Evolutionary conservation across 176 grass and related monocot genomes (phyloP), one percentile per base, ranked within the genome.

Genomic region (Ananas comosus): DNA sequence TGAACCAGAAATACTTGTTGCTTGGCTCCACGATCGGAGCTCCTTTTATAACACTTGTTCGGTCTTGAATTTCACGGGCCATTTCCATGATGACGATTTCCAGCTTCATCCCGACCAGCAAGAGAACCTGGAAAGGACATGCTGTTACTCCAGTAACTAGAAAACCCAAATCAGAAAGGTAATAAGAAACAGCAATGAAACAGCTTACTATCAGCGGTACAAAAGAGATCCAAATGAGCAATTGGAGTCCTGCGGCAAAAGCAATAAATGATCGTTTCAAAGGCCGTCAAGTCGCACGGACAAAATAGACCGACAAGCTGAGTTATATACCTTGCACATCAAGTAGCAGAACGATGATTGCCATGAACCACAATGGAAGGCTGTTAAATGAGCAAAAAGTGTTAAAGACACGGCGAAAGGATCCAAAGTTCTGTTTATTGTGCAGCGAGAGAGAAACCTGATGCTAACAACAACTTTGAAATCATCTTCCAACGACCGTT

Each of bases 1-100:
- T 84, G 65, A 96, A 96, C 93, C 93, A 96, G 63, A 96, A 96
- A 54, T 80, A 86, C 16, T 81, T 91, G 79, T 96, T 80, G 57
- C 59, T 92, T 16, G 87, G 83, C 79, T 87, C 84, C 14, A 96
- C 86, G 13, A 91, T 33, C 1, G 86, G 92, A 2, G 84, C 82
- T 68, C 93, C 93, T 79, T 85, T 84, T 56, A 96, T 87, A 9
- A 92, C 79, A 22, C 21, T 78, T 25, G 86, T 66, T 50, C 78
- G 79, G 3, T 92, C 64, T 29, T 83, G 86, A 69, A 97, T 92
- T 57, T 97, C 74, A 19, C 83, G 68, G 22, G 93, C 89, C 93
- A 97, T 97, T 51, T 88, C 86, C 83, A 89, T 91, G 13, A 97
- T 97, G 17, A 97, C 83, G 42, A 91, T 74, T 76, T 92, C 86